These are phyloP conservation scores for Malus sylvestris DNA, from an alignment of 306 rosid genomes.

Conservation along the genomic window DNA sequence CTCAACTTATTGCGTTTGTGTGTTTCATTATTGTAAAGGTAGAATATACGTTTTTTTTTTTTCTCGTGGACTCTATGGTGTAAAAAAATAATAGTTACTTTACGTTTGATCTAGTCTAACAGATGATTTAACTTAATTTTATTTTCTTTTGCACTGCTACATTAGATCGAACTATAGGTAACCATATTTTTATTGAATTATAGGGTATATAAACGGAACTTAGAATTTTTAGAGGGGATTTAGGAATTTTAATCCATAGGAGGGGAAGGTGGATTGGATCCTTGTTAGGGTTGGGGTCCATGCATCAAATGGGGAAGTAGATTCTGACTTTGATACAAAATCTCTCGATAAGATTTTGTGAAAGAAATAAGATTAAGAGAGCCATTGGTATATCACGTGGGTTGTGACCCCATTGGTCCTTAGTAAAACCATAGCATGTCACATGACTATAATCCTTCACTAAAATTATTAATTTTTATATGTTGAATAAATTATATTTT, in stretches of 20 bases:
- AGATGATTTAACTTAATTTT: too few relatives aligned
- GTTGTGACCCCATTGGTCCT: constrained; percentile 53
- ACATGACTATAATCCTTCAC: constrained; percentile 24
- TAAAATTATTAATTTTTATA: background rate
- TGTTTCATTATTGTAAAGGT: constrained; percentile 2
- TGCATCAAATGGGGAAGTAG: constrained; percentile 8
- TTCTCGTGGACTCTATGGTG: too few relatives aligned
- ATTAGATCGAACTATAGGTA: background rate
- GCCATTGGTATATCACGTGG: constrained; percentile 85
- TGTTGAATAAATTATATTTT: too few relatives aligned
- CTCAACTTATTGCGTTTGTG: background rate
- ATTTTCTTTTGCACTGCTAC: background rate
- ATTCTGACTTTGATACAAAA: constrained; percentile 44
- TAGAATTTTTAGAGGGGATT: background rate
- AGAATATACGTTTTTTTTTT: background rate
- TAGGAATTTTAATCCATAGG: background rate
- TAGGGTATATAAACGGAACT: background rate
- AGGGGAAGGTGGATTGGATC: background rate
- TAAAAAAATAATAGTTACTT: background rate
- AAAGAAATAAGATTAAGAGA: constrained; percentile 9
- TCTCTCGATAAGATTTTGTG: constrained; percentile 50
- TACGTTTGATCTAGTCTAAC: background rate
- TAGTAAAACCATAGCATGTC: constrained; percentile 44
- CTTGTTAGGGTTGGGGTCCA: constrained; percentile 6
- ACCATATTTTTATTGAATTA: too few relatives aligned